Evolutionary conservation across 768 basidiomycete species (phyloP), one percentile per base, ranked within the genome.

Genomic region (Amylocystis lapponica): DNA sequence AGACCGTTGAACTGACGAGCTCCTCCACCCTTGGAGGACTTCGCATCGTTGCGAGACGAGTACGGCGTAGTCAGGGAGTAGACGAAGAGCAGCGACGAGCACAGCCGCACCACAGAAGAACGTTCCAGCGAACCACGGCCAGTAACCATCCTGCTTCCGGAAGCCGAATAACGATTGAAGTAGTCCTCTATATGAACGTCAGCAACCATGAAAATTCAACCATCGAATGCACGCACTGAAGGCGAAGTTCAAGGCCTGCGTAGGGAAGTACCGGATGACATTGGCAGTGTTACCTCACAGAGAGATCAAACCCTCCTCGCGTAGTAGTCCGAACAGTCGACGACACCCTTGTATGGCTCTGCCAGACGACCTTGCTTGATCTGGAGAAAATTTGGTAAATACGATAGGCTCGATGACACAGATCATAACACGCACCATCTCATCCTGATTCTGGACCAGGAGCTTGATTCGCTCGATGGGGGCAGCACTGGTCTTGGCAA

Each of bases 201-300:
- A 61, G 57, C 44, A 39, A 2, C 4, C 27, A 32, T 17, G 2
- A 27, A 16, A 11, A 36, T 5, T 23, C 13, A 30, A n/a, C 27
- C 0, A 30, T 13, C 1, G 1, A 19, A 46, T 37, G 55, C 31
- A 81, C 92, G 57, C 57, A 96, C 89, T 98, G 86, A 97, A 98
- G 66, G 95, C 95, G 61, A 99, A 98, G 88, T 99, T 99, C 59
- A 98, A 72, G 30, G 96, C 96, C 69, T 99, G 95, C 45, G 96
- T 99, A 40, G 96, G 96, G 92, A 99, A 99, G 87, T 99, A 99
- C 66, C 96, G 94, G 75, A 99, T 96, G 72, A 99, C 96, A 74
- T 99, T 99, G 80, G 96, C 95, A 46, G 95, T 98, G 83, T 99
- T 99, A 69, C 96, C 96, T 74, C 96, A 98, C 62, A 99, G 75